Evolutionary conservation across 2,329 filamentous ascomycete species (phyloP), one percentile per base, ranked within the genome.

Genomic region (Ceratocystis smalleyi): DNA sequence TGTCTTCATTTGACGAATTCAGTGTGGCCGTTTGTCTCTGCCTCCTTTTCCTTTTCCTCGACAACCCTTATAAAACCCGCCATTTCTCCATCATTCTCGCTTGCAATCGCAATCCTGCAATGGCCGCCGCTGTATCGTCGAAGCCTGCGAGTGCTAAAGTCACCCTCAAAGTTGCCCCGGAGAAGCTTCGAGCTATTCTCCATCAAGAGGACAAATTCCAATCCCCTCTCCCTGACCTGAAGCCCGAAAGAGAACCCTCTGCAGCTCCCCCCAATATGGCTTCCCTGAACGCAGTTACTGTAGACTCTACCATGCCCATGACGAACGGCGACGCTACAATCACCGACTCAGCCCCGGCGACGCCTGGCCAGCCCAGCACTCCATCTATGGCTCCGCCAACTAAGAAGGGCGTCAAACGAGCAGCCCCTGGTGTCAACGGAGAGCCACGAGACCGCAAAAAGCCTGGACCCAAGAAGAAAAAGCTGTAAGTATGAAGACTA

Each of bases 391-490:
- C 79, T 4, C 83, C 83, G 59, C 83, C 83, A 12, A 91, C 89
- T 78, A 90, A 89, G 77, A 91, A 91, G 75, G 85, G 86, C 43
- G 78, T 82, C 43, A 87, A 90, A 73, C 82, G 86, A 68, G 81
- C 83, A 24, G 87, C 87, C 70, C 79, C 82, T 47, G 83, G 79
- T 64, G 79, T 78, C 66, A 87, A 88, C 75, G 79, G 84, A 72
- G 72, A 77, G 30, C 78, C 85, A n/a, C 91, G 88, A 74, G 79
- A 85, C 64, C 80, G 89, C 72, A 88, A 88, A 72, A 95, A 95
- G 77, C 92, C 94, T 5, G 92, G 92, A 5, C 92, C 92, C 0
- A 97, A 96, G 83, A 96, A 96, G 83, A 96, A 95, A 78, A 86
- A 88, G 69, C 86, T 66, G 65, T 66, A 47, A 43, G 88, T 80